A percentile compares a stretch with the other conserved stretches of the same genome.
Conservation (phyloP, 345 rosid genomes). For the Populus tremula region DNA sequence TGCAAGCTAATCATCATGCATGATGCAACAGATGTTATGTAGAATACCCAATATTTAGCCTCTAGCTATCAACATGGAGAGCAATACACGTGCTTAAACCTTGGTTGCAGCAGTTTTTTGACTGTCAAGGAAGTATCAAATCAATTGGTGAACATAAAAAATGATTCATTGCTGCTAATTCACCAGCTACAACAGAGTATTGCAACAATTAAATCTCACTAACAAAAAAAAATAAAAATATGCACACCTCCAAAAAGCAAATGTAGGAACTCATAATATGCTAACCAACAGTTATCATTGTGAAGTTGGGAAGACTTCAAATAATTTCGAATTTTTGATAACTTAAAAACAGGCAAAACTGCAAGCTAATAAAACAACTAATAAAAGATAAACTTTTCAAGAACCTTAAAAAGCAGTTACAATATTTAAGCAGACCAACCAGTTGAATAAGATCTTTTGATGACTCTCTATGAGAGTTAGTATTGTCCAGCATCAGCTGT, state of each 20-base stretch:
- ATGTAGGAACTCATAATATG: background rate
- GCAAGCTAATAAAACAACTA: background rate
- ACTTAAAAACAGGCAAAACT: background rate
- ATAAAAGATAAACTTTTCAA: conserved; percentile 7
- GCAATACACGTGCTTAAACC: background rate
- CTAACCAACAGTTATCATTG: background rate
- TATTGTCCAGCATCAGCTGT: conserved; percentile 67
- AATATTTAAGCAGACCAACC: conserved; percentile 49
- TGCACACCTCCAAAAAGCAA: background rate
- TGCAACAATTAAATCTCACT: background rate
- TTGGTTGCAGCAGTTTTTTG: background rate
- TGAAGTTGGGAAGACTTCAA: background rate
- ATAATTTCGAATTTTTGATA: background rate
- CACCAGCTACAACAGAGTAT: background rate
- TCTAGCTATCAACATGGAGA: background rate
- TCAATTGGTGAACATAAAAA: background rate
- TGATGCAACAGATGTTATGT: background rate
- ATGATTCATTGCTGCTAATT: background rate
- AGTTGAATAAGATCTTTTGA: conserved; percentile 49
- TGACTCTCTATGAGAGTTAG: conserved; percentile 43
- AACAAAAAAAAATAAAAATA: background rate
- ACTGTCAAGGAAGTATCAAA: background rate
- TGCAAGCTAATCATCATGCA: background rate
- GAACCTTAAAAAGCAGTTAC: conserved; percentile 12
- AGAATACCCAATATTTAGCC: background rate